Evolutionary conservation across 148 eudicot species (phyloP).

Genomic region (Oxyria digyna): DNA sequence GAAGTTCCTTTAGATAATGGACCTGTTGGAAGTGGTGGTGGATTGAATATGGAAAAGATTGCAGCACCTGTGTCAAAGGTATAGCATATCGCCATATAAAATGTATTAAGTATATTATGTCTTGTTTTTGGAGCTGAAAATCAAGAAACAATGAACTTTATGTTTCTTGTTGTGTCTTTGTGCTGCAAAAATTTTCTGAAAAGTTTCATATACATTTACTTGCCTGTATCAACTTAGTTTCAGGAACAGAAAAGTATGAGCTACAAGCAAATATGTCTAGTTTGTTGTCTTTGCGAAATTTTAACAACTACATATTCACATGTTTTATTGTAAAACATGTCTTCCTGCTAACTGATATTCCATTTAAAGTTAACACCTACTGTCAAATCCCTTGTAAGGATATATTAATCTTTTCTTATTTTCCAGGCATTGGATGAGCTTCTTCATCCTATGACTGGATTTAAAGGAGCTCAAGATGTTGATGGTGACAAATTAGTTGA

Average conservation of each 20-base stretch:
- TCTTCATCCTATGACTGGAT: slow-evolving; percentile 95
- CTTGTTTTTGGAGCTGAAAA: background rate
- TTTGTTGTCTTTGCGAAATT: background rate
- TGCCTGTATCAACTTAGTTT: background rate
- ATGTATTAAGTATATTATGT: background rate
- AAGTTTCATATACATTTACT: background rate
- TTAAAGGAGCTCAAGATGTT: slow-evolving; percentile 90
- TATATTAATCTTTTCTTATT: background rate
- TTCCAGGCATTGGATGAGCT: slow-evolving; percentile 83
- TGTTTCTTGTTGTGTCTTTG: background rate
- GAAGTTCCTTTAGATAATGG: slow-evolving; percentile 31
- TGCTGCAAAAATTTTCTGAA: background rate
- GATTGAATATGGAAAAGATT: slow-evolving; percentile 46
- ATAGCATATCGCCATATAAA: slow-evolving; percentile 1
- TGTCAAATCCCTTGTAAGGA: background rate
- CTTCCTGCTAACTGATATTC: background rate
- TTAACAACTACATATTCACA: background rate
- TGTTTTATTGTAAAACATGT: background rate
- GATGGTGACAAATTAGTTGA: slow-evolving; percentile 52
- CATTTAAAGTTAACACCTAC: background rate
- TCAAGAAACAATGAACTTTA: background rate
- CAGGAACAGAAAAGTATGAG: background rate
- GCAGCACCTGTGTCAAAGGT: slow-evolving; percentile 84
- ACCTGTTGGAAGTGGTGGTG: slow-evolving; percentile 27
- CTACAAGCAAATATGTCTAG: background rate